Conservation (phyloP, 495 filamentous ascomycete species). For the Penicillium dipodomyicola region DNA sequence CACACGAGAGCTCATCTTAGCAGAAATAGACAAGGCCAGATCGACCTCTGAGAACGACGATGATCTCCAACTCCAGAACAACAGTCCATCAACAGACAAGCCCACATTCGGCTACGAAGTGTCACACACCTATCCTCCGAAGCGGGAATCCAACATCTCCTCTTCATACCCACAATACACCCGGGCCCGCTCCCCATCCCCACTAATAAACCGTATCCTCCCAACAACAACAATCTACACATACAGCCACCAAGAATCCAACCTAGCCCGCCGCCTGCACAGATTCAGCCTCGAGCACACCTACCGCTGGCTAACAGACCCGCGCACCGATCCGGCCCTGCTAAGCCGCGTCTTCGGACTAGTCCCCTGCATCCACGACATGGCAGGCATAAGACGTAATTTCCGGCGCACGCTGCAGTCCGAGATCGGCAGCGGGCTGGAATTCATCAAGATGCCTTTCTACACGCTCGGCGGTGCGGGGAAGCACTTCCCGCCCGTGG, state of each 20-base stretch:
- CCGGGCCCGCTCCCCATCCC: slow-evolving; percentile 18
- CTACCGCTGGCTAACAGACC: slow-evolving; percentile 56
- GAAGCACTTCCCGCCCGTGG: slow-evolving; percentile 45
- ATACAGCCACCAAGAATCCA: slow-evolving; percentile 55
- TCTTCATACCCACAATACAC: background rate
- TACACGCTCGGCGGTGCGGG: slow-evolving; percentile 67
- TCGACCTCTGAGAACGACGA: background rate
- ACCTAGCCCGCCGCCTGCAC: slow-evolving; percentile 70
- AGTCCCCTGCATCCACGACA: slow-evolving; percentile 56
- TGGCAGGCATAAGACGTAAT: slow-evolving; percentile 45
- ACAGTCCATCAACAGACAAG: background rate
- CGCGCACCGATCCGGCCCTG: slow-evolving; percentile 46
- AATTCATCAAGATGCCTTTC: slow-evolving; percentile 58
- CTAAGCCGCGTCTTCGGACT: slow-evolving; percentile 67
- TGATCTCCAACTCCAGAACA: background rate
- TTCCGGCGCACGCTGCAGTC: slow-evolving; percentile 37
- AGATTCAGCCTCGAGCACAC: slow-evolving; percentile 63
- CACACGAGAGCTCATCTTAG: slow-evolving; percentile 20
- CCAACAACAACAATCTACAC: slow-evolving; percentile 30
- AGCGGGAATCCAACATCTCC: background rate
- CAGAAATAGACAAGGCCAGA: slow-evolving; percentile 17
- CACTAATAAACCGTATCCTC: slow-evolving; percentile 28
- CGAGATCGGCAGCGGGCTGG: slow-evolving; percentile 39
- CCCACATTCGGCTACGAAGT: slow-evolving; percentile 26
- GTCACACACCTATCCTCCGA: background rate